Percentiles rank a stretch among this genome's conserved stretches.
Evolutionary conservation across 208 protist species (phyloP).

Genomic region (Trypanosomatidae sp.): DNA sequence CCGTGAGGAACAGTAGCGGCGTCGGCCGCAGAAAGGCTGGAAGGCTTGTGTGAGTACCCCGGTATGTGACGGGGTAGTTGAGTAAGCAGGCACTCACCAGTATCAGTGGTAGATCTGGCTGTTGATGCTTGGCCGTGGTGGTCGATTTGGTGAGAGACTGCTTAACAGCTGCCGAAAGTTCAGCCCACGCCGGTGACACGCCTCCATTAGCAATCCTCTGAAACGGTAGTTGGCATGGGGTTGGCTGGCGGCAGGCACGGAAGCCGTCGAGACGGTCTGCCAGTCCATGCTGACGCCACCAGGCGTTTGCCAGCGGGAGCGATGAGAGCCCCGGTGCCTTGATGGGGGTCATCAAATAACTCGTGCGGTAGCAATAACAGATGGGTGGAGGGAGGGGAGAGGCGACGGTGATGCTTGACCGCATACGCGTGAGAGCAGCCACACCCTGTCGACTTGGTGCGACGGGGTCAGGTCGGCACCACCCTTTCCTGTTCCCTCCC

Average conservation of each 20-base stretch:
- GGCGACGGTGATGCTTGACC: background rate
- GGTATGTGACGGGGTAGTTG: conserved; percentile 56
- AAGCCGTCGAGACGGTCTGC: conserved; percentile 10
- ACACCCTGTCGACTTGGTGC: background rate
- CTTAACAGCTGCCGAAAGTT: background rate
- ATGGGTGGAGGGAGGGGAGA: background rate
- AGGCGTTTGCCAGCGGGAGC: conserved; percentile 6
- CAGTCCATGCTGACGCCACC: conserved; percentile 23
- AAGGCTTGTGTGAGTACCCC: conserved; percentile 12
- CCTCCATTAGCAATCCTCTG: background rate
- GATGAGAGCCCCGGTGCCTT: background rate
- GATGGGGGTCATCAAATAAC: background rate
- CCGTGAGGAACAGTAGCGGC: conserved; percentile 41
- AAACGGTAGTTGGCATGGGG: conserved; percentile 1
- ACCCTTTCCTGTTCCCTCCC: background rate
- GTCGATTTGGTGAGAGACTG: background rate
- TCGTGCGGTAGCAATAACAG: background rate
- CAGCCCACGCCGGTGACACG: background rate
- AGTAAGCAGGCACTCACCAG: conserved; percentile 78
- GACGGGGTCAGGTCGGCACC: background rate
- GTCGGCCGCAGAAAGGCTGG: conserved; percentile 8
- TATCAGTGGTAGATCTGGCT: conserved; percentile 30
- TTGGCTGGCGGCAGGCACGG: conserved; percentile 21
- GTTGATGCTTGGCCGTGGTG: background rate
- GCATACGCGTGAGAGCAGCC: background rate